These are phyloP conservation scores for Salicornia ramosissima DNA, from an alignment of 148 eudicot genomes.

Conservation along the genomic window DNA sequence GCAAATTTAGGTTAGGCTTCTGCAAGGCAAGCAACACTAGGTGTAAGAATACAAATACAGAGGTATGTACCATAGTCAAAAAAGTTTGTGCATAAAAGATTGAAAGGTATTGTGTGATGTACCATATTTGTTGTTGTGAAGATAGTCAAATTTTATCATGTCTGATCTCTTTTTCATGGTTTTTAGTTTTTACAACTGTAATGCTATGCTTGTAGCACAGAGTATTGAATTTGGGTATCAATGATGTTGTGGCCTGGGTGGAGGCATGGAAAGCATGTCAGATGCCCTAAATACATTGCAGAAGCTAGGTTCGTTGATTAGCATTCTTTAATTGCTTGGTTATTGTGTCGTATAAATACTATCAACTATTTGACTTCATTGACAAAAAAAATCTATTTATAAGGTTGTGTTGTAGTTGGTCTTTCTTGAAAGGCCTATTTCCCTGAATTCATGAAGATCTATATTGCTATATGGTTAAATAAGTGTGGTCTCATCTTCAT, in stretches of 20 bases:
- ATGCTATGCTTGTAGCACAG: conserved; percentile 96
- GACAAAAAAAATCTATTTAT: not conserved
- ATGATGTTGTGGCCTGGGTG: conserved; percentile 92
- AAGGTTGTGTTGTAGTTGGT: not conserved
- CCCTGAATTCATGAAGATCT: no score
- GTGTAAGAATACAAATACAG: conserved; percentile 88
- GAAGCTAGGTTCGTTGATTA: conserved; percentile 75
- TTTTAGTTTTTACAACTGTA: conserved; percentile 67
- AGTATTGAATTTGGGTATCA: conserved; percentile 91
- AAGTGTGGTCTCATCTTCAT: no score
- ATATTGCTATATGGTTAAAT: no score
- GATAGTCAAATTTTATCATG: not conserved
- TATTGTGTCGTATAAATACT: not conserved
- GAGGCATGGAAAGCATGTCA: conserved; percentile 99
- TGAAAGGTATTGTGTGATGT: conserved; percentile 58
- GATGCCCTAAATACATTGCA: conserved; percentile 80
- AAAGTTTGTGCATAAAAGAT: conserved; percentile 99
- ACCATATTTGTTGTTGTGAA: not conserved
- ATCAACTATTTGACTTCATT: no score
- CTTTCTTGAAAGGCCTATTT: no score
- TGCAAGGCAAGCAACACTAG: conserved; percentile 95
- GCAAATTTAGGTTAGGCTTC: conserved; percentile 98
- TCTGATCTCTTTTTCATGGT: conserved; percentile 12
- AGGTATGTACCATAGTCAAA: conserved; percentile 79
- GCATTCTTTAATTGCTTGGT: conserved; percentile 3